A percentile compares a stretch with the other conserved stretches of the same genome.
phyloP scores from a whole-genome alignment of 805 yeast genomes.

The Saturnispora dispora region DNA sequence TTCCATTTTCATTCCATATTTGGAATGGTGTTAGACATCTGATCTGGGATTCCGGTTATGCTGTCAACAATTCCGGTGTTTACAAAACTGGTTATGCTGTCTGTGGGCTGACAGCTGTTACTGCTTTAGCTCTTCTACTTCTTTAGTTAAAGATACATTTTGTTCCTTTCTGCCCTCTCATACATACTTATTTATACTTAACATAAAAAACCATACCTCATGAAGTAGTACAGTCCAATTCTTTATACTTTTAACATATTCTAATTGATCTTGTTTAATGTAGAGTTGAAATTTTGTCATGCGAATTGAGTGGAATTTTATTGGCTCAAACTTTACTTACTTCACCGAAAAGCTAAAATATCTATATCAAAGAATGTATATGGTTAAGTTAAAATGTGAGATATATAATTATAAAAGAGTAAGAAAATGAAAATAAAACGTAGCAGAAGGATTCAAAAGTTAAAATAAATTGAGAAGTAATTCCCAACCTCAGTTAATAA shows the following conservation, averaged over 20 bases:
- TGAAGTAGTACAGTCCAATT: not conserved
- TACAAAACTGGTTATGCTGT: slow-evolving; percentile 87
- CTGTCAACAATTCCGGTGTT: slow-evolving; percentile 77
- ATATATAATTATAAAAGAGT: not conserved
- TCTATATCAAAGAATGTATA: not conserved
- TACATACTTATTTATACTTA: not conserved
- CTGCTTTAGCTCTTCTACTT: slow-evolving; percentile 52
- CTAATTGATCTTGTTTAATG: not conserved
- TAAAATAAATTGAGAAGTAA: not conserved
- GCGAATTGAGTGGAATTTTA: not conserved
- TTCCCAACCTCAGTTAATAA: not conserved
- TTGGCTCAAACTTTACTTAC: not conserved
- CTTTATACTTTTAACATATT: not conserved
- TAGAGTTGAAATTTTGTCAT: not conserved
- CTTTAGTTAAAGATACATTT: slow-evolving; percentile 17
- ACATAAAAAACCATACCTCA: not conserved
- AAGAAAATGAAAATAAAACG: not conserved
- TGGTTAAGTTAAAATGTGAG: not conserved
- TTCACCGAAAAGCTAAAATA: not conserved
- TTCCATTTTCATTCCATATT: slow-evolving; percentile 81
- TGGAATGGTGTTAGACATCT: slow-evolving; percentile 89
- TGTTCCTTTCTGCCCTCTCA: not conserved
- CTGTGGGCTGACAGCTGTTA: slow-evolving; percentile 49
- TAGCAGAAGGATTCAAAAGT: too few relatives aligned
- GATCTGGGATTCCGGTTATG: slow-evolving; percentile 84